Conservation (phyloP, 2,329 filamentous ascomycete genomes). For the Sphaerulina populicola region DNA sequence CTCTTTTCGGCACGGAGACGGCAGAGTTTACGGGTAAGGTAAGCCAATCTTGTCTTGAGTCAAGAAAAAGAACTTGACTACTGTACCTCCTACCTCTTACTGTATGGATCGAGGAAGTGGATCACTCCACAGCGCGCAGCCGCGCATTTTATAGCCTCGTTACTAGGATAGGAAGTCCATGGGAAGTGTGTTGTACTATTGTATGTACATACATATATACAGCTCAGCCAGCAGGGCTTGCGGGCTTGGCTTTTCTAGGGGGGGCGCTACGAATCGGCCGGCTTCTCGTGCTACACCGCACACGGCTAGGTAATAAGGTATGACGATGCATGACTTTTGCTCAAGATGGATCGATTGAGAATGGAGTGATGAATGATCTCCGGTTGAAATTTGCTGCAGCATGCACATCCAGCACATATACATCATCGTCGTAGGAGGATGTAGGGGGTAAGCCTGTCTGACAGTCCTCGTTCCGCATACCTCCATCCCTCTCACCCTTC, state of each 20-base stretch:
- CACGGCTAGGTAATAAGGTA: neutral
- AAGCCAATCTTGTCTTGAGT: too few species aligned
- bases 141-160: slow-evolving; percentile 1
- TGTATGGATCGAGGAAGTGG: too few species aligned
- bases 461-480: too few species aligned
- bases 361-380: neutral
- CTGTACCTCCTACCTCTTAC: too few species aligned
- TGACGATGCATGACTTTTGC: neutral
- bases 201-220: too few species aligned
- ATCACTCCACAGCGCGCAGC: neutral
- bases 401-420: too few species aligned
- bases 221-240: neutral
- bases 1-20: neutral
- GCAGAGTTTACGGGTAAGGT: too few species aligned
- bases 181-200: too few species aligned
- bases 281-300: neutral
- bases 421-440: too few species aligned
- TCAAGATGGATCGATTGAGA: neutral
- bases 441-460: too few species aligned
- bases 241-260: neutral
- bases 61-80: neutral
- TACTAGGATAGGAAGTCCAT: slow-evolving; percentile 2
- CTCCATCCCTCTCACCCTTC: too few species aligned
- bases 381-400: neutral
- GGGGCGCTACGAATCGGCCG: neutral